Evolutionary conservation across 805 yeast species (phyloP).

Genomic region (Candida odintsovae): DNA sequence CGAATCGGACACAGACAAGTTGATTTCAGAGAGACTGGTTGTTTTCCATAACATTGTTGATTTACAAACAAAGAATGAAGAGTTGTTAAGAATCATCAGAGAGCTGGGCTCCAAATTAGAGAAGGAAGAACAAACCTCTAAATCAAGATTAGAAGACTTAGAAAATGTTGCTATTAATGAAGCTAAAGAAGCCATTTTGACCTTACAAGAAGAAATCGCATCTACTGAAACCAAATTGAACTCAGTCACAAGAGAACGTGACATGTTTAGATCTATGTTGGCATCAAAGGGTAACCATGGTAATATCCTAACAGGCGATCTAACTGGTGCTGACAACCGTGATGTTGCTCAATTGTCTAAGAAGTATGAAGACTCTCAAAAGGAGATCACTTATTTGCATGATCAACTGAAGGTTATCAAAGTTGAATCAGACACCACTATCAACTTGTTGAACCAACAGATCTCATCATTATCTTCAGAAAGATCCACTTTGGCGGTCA

Average conservation of each 20-base stretch:
- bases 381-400: slow-evolving; percentile 9
- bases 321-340: slow-evolving; percentile 2
- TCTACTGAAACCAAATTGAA: slow-evolving; percentile 45
- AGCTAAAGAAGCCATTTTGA: slow-evolving; percentile 63
- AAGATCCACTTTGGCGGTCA: slow-evolving; percentile 41
- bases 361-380: slow-evolving; percentile 11
- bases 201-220: slow-evolving; percentile 54
- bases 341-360: slow-evolving; percentile 8
- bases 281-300: slow-evolving; percentile 16
- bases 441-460: slow-evolving; percentile 44
- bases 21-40: slow-evolving; percentile 71
- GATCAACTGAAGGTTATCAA: slow-evolving; percentile 23
- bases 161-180: slow-evolving; percentile 50
- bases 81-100: slow-evolving; percentile 63
- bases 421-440: slow-evolving; percentile 37
- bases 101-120: slow-evolving; percentile 70
- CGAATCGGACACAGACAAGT: slow-evolving; percentile 61
- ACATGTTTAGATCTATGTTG: slow-evolving; percentile 43
- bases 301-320: slow-evolving; percentile 15
- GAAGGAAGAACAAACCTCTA: slow-evolving; percentile 40
- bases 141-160: slow-evolving; percentile 30
- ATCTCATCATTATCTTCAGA: slow-evolving; percentile 33
- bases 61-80: slow-evolving; percentile 68
- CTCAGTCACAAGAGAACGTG: slow-evolving; percentile 60
- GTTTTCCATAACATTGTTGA: slow-evolving; percentile 62